Percentiles rank a stretch among this genome's conserved stretches.
phyloP scores from a whole-genome alignment of 148 eudicot species.

The Cornus florida region DNA sequence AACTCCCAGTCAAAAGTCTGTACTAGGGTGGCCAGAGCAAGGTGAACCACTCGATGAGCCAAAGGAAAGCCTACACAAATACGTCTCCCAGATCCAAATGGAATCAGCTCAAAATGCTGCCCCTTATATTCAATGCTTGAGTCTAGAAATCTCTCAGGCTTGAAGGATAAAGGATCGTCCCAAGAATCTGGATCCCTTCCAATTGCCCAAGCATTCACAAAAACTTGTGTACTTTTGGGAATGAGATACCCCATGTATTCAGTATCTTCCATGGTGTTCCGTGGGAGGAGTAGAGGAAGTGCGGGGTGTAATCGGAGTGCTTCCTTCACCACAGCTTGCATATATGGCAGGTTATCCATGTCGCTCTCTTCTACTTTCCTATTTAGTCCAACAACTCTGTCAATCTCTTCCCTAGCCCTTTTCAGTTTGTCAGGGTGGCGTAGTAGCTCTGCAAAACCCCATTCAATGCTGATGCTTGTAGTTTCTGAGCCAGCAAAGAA shows the following conservation, averaged over 20 bases:
- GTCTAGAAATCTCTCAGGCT: conserved; percentile 40
- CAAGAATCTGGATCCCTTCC: conserved; percentile 40
- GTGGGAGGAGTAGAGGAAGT: conserved; percentile 27
- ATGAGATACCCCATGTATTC: conserved; percentile 30
- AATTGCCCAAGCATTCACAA: conserved; percentile 36
- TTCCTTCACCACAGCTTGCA: conserved; percentile 39
- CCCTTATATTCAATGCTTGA: conserved; percentile 34
- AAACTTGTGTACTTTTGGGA: conserved; percentile 36
- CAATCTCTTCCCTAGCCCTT: conserved; percentile 31
- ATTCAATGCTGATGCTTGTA: conserved; percentile 34
- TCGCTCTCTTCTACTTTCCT: conserved; percentile 26
- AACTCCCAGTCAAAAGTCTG: conserved; percentile 29
- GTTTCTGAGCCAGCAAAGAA: conserved; percentile 44
- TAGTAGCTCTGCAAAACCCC: conserved; percentile 36
- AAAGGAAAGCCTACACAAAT: conserved; percentile 31
- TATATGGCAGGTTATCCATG: conserved; percentile 26
- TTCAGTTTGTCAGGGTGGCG: conserved; percentile 23
- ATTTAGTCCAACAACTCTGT: conserved; percentile 14
- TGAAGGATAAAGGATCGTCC: conserved; percentile 35
- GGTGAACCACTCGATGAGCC: conserved; percentile 34
- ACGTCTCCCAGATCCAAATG: conserved; percentile 44
- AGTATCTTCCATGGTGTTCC: conserved; percentile 28
- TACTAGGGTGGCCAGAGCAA: conserved; percentile 30
- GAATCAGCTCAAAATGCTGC: conserved; percentile 41
- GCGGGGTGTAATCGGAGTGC: conserved; percentile 34